Evolutionary conservation across 2,329 filamentous ascomycete species (phyloP).

Genomic region (Claviceps spartinae): DNA sequence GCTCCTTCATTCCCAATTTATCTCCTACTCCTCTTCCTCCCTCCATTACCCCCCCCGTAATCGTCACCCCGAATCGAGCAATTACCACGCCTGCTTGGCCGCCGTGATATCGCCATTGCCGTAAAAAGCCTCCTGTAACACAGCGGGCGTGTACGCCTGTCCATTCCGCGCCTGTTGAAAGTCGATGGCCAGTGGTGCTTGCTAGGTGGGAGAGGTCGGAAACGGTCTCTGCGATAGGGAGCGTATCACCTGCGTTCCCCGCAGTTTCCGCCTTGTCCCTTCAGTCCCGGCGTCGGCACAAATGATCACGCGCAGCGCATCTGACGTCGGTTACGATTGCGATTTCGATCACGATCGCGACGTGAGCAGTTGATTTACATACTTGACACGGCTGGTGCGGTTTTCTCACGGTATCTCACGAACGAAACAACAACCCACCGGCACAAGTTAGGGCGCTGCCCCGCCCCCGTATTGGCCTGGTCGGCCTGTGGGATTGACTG

Average conservation of each 20-base stretch:
- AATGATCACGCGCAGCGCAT: conserved; percentile 1
- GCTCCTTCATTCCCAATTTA: background rate
- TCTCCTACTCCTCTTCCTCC: background rate
- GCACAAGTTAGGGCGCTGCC: background rate
- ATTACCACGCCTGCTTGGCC: background rate
- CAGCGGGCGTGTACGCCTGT: conserved; percentile 6
- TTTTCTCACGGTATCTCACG: no score
- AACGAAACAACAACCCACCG: background rate
- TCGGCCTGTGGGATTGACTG: conserved; percentile 2
- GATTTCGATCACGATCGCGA: background rate
- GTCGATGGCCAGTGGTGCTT: conserved; percentile 45
- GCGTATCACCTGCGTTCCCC: conserved; percentile 28
- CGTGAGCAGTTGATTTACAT: no score
- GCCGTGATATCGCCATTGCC: background rate
- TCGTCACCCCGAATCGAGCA: background rate
- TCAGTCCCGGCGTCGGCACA: conserved; percentile 7
- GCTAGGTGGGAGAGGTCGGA: conserved; percentile 36
- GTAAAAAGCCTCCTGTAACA: background rate
- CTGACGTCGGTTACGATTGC: background rate
- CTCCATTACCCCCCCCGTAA: background rate
- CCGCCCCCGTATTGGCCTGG: conserved; percentile 3
- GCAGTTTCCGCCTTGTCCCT: conserved; percentile 32
- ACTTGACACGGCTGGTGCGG: background rate
- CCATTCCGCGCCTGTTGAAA: conserved; percentile 12
- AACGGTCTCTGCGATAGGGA: conserved; percentile 45